A percentile compares a stretch with the other conserved stretches of the same genome.
These are phyloP conservation scores for Sarcomyxa edulis DNA, from an alignment of 768 basidiomycete species.

Conservation along the genomic window DNA sequence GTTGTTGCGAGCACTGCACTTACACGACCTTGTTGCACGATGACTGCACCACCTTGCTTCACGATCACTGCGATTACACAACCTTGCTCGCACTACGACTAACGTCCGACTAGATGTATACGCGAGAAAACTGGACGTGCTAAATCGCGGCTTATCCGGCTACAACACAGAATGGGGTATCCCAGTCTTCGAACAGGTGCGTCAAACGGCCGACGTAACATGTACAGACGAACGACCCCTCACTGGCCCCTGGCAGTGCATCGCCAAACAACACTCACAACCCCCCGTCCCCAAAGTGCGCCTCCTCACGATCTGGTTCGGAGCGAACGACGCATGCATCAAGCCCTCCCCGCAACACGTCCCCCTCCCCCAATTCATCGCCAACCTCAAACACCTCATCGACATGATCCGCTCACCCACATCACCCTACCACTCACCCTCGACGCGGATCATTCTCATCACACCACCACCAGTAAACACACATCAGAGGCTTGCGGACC, in stretches of 20 bases:
- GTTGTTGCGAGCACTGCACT: too few relatives aligned
- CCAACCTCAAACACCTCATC: slow-evolving; percentile 63
- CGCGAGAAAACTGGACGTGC: slow-evolving; percentile 73
- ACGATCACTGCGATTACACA: slow-evolving; percentile 2
- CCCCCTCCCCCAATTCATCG: slow-evolving; percentile 56
- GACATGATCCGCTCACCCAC: slow-evolving; percentile 53
- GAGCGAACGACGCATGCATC: slow-evolving; percentile 82
- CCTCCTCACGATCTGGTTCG: slow-evolving; percentile 85
- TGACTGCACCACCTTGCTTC: neutral
- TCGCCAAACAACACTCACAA: slow-evolving; percentile 48
- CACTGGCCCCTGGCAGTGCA: slow-evolving; percentile 33
- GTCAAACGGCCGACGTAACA: slow-evolving; percentile 10
- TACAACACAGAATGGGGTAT: slow-evolving; percentile 88
- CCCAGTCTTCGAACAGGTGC: slow-evolving; percentile 72
- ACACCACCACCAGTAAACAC: slow-evolving; percentile 83
- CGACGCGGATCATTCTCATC: slow-evolving; percentile 73
- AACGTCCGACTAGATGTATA: slow-evolving; percentile 67
- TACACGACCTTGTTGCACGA: too few relatives aligned
- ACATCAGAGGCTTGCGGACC: slow-evolving; percentile 45
- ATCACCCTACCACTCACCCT: slow-evolving; percentile 63
- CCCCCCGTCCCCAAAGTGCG: slow-evolving; percentile 52
- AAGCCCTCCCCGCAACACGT: slow-evolving; percentile 69
- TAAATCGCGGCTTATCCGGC: slow-evolving; percentile 81
- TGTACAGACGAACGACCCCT: neutral
- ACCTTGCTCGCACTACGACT: slow-evolving; percentile 2